Conservation (phyloP, 495 filamentous ascomycete genomes). For the Bombardia bombarda region DNA sequence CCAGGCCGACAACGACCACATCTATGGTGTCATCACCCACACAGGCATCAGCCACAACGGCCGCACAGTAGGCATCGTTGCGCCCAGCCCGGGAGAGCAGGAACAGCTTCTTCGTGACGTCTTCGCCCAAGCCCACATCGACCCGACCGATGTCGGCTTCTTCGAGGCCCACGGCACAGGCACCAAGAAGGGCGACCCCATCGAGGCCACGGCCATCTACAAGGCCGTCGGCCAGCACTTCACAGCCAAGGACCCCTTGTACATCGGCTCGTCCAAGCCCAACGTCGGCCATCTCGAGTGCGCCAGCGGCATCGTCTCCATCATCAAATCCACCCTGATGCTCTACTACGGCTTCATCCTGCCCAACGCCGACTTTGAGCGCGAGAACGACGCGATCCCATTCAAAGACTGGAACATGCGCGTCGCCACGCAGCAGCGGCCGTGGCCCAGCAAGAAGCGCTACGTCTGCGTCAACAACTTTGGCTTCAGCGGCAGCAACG, state of each 20-base stretch:
- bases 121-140: conserved; percentile 30
- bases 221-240: conserved; percentile 33
- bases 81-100: conserved; percentile 46
- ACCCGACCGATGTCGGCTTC: conserved; percentile 36
- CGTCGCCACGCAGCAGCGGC: conserved; percentile 8
- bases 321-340: conserved; percentile 54
- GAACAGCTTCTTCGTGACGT: conserved; percentile 36
- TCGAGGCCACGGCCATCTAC: conserved; percentile 50
- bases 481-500: conserved; percentile 39
- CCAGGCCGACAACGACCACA: conserved; percentile 43
- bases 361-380: conserved; percentile 43
- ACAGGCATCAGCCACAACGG: conserved; percentile 50
- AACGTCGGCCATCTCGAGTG: conserved; percentile 55
- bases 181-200: conserved; percentile 52
- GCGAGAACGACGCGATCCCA: conserved; percentile 35
- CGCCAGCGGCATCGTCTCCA: conserved; percentile 45
- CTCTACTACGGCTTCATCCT: conserved; percentile 48
- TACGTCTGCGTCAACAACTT: conserved; percentile 41
- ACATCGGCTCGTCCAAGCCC: conserved; percentile 51
- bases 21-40: conserved; percentile 47
- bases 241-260: conserved; percentile 31
- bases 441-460: conserved; percentile 32
- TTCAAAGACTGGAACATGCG: conserved; percentile 37
- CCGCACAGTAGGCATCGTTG: conserved; percentile 44
- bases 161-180: conserved; percentile 52